Evolutionary conservation across 768 basidiomycete genomes (phyloP).

Genomic region (Mycena galopus): DNA sequence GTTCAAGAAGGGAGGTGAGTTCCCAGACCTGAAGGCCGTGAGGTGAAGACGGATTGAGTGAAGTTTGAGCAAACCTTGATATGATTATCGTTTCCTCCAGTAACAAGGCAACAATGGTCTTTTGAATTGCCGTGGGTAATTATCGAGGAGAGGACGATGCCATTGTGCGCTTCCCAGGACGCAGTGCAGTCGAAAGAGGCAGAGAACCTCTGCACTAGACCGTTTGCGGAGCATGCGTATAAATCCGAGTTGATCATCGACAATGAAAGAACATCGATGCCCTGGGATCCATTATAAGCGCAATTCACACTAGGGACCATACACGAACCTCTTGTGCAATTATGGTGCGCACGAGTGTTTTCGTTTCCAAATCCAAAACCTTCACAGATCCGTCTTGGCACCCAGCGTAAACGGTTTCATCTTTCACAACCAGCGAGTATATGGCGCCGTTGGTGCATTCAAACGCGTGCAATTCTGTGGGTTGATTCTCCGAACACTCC

Average conservation of each 20-base stretch:
- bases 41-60: background rate
- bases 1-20: constrained; percentile 49
- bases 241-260: constrained; percentile 76
- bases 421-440: constrained; percentile 78
- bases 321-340: constrained; percentile 81
- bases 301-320: constrained; percentile 2
- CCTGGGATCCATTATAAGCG: constrained; percentile 52
- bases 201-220: constrained; percentile 85
- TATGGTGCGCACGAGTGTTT: constrained; percentile 87
- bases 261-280: constrained; percentile 86
- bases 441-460: constrained; percentile 84
- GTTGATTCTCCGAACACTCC: constrained; percentile 64
- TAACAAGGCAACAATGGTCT: constrained; percentile 63
- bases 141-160: constrained; percentile 86
- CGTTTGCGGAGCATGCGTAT: constrained; percentile 76
- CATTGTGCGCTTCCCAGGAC: constrained; percentile 85
- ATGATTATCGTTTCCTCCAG: constrained; percentile 88
- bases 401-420: constrained; percentile 90
- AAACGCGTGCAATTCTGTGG: constrained; percentile 72
- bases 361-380: constrained; percentile 92
- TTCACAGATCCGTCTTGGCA: constrained; percentile 95
- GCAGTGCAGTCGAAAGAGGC: constrained; percentile 87
- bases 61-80: constrained; percentile 71
- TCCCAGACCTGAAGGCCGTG: constrained; percentile 65
- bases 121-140: constrained; percentile 55